Evolutionary conservation across 2,329 filamentous ascomycete genomes (phyloP).

Genomic region (Claviceps sp.): DNA sequence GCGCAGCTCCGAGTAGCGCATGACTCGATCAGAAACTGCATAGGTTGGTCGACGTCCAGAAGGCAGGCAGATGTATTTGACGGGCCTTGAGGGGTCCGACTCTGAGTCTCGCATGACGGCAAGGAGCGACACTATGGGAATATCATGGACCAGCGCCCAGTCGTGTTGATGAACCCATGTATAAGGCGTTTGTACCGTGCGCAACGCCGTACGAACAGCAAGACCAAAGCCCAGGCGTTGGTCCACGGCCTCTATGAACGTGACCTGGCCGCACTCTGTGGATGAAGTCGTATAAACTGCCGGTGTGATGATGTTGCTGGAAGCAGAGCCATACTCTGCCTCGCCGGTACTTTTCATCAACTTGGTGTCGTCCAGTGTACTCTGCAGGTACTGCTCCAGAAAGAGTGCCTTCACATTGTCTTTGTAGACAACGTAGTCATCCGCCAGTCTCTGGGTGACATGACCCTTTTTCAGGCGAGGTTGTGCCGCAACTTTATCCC

Average conservation of each 20-base stretch:
- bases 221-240: constrained; percentile 39
- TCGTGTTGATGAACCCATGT: constrained; percentile 47
- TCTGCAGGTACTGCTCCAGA: constrained; percentile 9
- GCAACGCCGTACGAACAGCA: constrained; percentile 37
- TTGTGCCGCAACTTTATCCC: constrained; percentile 29
- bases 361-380: neutral
- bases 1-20: constrained; percentile 26
- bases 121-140: constrained; percentile 31
- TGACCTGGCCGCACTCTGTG: constrained; percentile 24
- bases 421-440: constrained; percentile 29
- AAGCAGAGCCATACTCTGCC: constrained; percentile 35
- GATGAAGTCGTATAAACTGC: neutral
- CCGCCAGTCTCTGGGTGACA: constrained; percentile 32
- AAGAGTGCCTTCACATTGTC: constrained; percentile 29
- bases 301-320: constrained; percentile 17
- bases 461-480: constrained; percentile 40
- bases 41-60: constrained; percentile 39
- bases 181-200: constrained; percentile 32
- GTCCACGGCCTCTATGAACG: constrained; percentile 32
- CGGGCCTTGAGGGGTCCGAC: neutral
- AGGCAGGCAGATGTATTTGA: constrained; percentile 40
- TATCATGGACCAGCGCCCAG: constrained; percentile 32
- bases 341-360: constrained; percentile 13
- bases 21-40: constrained; percentile 32
- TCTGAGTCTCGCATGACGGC: constrained; percentile 26